phyloP scores from a whole-genome alignment of 148 eudicot species.

The Amaranthus cruentus region DNA sequence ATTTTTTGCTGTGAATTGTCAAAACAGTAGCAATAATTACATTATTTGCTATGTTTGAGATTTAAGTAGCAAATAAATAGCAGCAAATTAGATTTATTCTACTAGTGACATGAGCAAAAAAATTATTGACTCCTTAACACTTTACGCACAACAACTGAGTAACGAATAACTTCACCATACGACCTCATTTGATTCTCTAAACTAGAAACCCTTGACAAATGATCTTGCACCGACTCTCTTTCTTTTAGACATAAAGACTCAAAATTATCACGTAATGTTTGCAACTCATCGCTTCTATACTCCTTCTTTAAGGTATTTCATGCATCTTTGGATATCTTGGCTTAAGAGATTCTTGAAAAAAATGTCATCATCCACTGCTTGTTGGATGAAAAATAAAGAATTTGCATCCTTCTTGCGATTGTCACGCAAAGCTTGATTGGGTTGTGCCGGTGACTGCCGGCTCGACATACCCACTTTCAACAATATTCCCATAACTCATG shows the following conservation, averaged over 20 bases:
- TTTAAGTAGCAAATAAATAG: too few relatives aligned
- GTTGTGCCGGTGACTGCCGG: too few relatives aligned
- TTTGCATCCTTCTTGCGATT: conserved; percentile 15
- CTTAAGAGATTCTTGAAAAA: conserved; percentile 3
- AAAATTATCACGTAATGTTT: neutral
- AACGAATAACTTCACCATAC: conserved; percentile 8
- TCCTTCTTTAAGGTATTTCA: conserved; percentile 7
- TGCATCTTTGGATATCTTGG: neutral
- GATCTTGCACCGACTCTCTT: neutral
- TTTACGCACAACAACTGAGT: neutral
- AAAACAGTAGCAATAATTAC: too few relatives aligned
- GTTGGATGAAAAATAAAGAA: conserved; percentile 7
- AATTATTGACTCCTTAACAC: neutral
- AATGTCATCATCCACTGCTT: conserved; percentile 4
- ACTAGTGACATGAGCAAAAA: too few relatives aligned
- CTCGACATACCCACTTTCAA: conserved; percentile 3
- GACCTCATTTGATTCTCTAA: conserved; percentile 4
- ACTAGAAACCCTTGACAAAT: neutral
- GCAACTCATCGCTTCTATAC: conserved; percentile 4
- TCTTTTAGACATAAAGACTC: neutral
- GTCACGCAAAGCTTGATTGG: neutral
- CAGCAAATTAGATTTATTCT: too few relatives aligned
- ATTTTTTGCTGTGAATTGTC: too few relatives aligned
- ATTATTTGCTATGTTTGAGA: too few relatives aligned
- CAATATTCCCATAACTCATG: conserved; percentile 10